Evolutionary conservation across 495 filamentous ascomycete genomes (phyloP).

Genomic region (Rostrohypoxylon terebratum): DNA sequence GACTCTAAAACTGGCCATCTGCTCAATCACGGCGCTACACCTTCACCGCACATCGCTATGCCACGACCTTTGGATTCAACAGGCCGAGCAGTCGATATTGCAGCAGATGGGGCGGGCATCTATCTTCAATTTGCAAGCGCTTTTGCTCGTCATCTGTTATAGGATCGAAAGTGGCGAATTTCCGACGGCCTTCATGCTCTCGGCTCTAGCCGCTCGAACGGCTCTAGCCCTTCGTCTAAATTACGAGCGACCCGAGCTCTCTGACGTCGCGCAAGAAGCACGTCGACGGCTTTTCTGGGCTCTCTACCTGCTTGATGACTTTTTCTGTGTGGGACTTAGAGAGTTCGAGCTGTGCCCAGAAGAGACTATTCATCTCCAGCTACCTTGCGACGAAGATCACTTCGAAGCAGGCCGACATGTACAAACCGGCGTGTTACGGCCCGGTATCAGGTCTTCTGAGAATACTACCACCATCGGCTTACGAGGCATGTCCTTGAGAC

Average conservation of each 20-base stretch:
- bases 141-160: slow-evolving; percentile 48
- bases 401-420: slow-evolving; percentile 39
- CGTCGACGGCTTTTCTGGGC: slow-evolving; percentile 49
- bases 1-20: slow-evolving; percentile 44
- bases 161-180: slow-evolving; percentile 47
- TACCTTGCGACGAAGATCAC: slow-evolving; percentile 47
- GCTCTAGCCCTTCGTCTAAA: slow-evolving; percentile 48
- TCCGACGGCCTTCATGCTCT: slow-evolving; percentile 47
- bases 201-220: slow-evolving; percentile 46
- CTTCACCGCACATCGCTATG: slow-evolving; percentile 40
- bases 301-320: slow-evolving; percentile 45
- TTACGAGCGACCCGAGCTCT: slow-evolving; percentile 46
- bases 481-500: slow-evolving; percentile 41
- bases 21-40: slow-evolving; percentile 47
- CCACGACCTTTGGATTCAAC: slow-evolving; percentile 42
- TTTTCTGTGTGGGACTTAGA: slow-evolving; percentile 47
- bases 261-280: slow-evolving; percentile 47
- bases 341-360: slow-evolving; percentile 49
- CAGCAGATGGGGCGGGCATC: slow-evolving; percentile 46
- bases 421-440: slow-evolving; percentile 38
- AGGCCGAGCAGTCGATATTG: slow-evolving; percentile 46
- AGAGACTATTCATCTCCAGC: slow-evolving; percentile 47
- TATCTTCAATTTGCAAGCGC: slow-evolving; percentile 48
- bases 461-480: slow-evolving; percentile 28
- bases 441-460: slow-evolving; percentile 20